Base-by-base conservation (phyloP, 305 asterid species). In the Salvia sclarea region DNA sequence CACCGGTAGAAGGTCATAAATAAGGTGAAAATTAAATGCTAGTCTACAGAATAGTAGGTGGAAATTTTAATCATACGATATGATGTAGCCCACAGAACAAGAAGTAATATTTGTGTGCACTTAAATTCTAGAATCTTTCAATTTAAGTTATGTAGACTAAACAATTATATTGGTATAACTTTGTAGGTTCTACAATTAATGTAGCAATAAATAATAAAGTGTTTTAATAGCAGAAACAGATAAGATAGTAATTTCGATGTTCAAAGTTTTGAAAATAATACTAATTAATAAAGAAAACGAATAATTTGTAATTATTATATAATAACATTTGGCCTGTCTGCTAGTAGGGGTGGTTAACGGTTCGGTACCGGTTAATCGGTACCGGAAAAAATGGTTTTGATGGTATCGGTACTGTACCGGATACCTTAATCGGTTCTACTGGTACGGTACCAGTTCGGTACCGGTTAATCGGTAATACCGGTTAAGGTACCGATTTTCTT, bases 1-100 rank as follows among this genome's bases (percentile, higher is more conserved):
- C 40, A 65, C 57, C 52, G 69, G 57, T 66, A 33, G 40, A 59
- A 17, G 30, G 9, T 50, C 66, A 58, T 66, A 66, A 73, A 57
- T 66, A n/a, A 41, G 57, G 22, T 37, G 33, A 58, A 24, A 21
- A 48, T 64, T 8, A 24, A 35, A 28, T 11, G 25, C 53, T 25
- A 52, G 41, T 41, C 12, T 41, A 43, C 43, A 54, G 17, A 47
- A 47, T 65, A 57, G 63, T 66, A 33, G 73, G 68, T 73, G 63
- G 16, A 55, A 16, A 5, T 45, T 57, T 24, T 5, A 65, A 35
- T 55, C 63, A 59, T 40, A 55, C 45, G 8, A 9, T 35, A 14
- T 3, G 35, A 30, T 30, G 35, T 30, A 30, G 53, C 7, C 53
- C 8, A 61, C 11, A 61, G 7, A 71, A 2, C 37, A 28, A 50